phyloP scores from a whole-genome alignment of 257 asterid genomes.

The Gentiana macrophylla region DNA sequence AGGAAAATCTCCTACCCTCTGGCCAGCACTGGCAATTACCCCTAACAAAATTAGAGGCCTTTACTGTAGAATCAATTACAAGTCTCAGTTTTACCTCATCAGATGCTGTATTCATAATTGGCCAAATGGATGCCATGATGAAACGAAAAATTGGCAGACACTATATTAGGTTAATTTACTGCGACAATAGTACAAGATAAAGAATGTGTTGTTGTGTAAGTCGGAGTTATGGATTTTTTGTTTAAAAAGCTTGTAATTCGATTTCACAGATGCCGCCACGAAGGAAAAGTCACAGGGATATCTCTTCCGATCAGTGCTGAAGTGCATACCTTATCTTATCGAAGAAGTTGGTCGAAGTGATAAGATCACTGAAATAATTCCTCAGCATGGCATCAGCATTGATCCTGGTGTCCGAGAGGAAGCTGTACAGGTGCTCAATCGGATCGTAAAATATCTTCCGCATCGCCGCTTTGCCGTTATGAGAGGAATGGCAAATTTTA shows the following conservation, averaged over 20 bases:
- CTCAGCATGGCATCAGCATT: constrained; percentile 97
- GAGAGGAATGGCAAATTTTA: constrained; percentile 96
- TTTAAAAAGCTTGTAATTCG: constrained; percentile 7
- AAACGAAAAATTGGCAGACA: too few relatives aligned
- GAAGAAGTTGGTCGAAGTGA: constrained; percentile 99
- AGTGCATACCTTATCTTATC: constrained; percentile 98
- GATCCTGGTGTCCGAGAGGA: constrained; percentile 99
- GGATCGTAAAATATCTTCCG: constrained; percentile 84
- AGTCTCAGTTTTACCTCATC: too few relatives aligned
- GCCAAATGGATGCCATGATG: too few relatives aligned
- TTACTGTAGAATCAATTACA: too few relatives aligned
- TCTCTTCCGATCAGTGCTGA: constrained; percentile 90
- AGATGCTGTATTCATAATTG: too few relatives aligned
- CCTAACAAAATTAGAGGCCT: too few relatives aligned
- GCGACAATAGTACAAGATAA: too few relatives aligned
- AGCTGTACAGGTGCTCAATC: constrained; percentile 91
- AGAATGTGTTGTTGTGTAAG: neutral
- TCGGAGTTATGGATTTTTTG: neutral
- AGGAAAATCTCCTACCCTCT: too few relatives aligned
- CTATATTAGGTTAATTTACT: neutral
- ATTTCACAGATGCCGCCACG: constrained; percentile 74
- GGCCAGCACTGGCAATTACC: too few relatives aligned
- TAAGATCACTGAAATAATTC: constrained; percentile 92
- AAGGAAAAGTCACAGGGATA: constrained; percentile 98
- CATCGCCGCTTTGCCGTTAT: constrained; percentile 98